These are phyloP conservation scores for Colletotrichum sp. DNA, from an alignment of 2,329 filamentous ascomycete species.

Conservation along the genomic window DNA sequence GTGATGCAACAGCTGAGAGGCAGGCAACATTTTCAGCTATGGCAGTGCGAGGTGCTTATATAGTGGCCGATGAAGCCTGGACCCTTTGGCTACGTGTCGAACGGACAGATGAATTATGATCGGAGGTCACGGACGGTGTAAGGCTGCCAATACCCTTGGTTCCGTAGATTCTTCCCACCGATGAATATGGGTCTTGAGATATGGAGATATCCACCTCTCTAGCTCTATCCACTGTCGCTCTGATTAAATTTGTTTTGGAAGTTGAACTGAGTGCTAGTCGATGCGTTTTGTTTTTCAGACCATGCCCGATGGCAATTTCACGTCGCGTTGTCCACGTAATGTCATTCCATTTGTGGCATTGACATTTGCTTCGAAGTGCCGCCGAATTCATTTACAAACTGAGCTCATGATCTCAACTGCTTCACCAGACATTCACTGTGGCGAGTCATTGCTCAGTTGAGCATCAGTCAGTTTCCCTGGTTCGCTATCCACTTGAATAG, in stretches of 20 bases:
- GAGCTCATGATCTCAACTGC: neutral
- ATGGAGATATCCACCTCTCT: neutral
- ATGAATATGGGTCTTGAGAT: neutral
- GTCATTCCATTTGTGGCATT: neutral
- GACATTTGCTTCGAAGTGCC: neutral
- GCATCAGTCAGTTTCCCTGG: neutral
- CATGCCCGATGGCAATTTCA: neutral
- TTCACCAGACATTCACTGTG: neutral
- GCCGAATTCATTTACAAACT: neutral
- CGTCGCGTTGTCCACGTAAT: fast-evolving
- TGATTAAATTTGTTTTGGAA: neutral
- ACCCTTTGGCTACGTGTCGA: neutral
- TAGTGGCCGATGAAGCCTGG: neutral
- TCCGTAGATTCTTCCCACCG: neutral
- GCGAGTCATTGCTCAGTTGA: neutral
- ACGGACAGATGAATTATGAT: neutral
- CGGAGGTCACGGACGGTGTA: neutral
- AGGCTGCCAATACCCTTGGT: neutral
- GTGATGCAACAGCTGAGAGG: neutral
- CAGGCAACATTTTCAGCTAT: neutral
- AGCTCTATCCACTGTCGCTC: neutral
- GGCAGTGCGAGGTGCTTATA: neutral
- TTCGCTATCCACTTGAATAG: neutral
- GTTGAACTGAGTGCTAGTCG: neutral
- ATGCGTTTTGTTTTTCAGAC: neutral